These are phyloP conservation scores for Talaromyces piceae DNA, from an alignment of 2,329 filamentous ascomycete genomes.

Conservation along the genomic window DNA sequence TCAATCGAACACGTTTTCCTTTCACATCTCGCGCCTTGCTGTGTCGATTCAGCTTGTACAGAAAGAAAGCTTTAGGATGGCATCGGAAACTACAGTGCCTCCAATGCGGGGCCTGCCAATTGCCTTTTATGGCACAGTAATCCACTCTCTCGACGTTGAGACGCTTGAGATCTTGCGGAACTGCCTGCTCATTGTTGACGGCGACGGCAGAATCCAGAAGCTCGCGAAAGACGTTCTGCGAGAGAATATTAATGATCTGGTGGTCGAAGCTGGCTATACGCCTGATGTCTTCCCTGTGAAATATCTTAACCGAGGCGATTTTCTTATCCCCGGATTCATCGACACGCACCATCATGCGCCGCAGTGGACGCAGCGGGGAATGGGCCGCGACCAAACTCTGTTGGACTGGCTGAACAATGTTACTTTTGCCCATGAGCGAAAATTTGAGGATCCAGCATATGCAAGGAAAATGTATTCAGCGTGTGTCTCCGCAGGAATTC, in stretches of 20 bases:
- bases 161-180: slow-evolving; percentile 25
- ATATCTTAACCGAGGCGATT: slow-evolving; percentile 21
- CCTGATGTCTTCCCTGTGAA: slow-evolving; percentile 22
- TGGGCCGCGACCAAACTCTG: slow-evolving; percentile 33
- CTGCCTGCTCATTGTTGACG: slow-evolving; percentile 25
- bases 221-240: slow-evolving; percentile 17
- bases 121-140: slow-evolving; percentile 28
- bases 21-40: not conserved
- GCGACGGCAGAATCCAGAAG: slow-evolving; percentile 23
- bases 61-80: not conserved
- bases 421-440: slow-evolving; percentile 58
- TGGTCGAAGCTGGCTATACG: slow-evolving; percentile 20
- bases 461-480: slow-evolving; percentile 45
- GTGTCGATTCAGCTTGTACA: not conserved
- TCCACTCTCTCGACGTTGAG: slow-evolving; percentile 21
- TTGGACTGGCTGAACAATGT: slow-evolving; percentile 58
- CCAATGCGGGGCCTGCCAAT: slow-evolving; percentile 17
- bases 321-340: slow-evolving; percentile 36
- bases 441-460: slow-evolving; percentile 49
- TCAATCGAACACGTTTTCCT: no score
- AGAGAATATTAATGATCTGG: slow-evolving; percentile 17
- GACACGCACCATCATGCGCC: slow-evolving; percentile 65
- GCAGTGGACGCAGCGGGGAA: slow-evolving; percentile 43
- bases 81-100: slow-evolving; percentile 3
- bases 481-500: slow-evolving; percentile 52